phyloP scores from a whole-genome alignment of 1,284 basidiomycete genomes.

The Ustanciosporium gigantosporum region DNA sequence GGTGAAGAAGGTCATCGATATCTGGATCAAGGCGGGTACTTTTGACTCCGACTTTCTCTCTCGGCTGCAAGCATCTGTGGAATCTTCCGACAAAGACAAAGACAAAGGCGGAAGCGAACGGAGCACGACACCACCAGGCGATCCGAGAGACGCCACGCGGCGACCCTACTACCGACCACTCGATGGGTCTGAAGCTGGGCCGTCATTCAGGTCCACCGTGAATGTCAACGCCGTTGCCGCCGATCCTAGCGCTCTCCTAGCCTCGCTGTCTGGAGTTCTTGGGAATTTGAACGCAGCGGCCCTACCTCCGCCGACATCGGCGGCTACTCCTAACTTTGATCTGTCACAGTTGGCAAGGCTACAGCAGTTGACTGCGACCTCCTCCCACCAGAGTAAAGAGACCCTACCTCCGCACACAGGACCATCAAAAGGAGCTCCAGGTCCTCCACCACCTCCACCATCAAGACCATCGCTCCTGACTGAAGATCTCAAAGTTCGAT shows the following conservation, averaged over 20 bases:
- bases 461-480: too few species aligned
- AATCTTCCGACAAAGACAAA: neutral
- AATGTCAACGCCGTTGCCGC: too few species aligned
- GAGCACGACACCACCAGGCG: neutral
- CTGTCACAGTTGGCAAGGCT: slow-evolving; percentile 3
- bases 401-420: too few species aligned
- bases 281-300: neutral
- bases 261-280: neutral
- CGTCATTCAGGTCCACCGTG: too few species aligned
- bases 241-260: neutral
- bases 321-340: slow-evolving; percentile 1
- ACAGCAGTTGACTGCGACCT: slow-evolving; percentile 4
- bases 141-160: neutral
- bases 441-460: too few species aligned
- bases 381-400: too few species aligned
- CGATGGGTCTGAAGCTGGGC: too few species aligned
- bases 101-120: too few species aligned
- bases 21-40: slow-evolving; percentile 39
- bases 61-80: slow-evolving; percentile 6
- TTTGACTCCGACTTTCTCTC: slow-evolving; percentile 31
- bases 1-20: slow-evolving; percentile 47
- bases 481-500: too few species aligned
- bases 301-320: neutral
- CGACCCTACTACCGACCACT: neutral
- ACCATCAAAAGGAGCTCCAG: too few species aligned